phyloP scores from a whole-genome alignment of 805 yeast species.

The Grigorovia transvaalensis region DNA sequence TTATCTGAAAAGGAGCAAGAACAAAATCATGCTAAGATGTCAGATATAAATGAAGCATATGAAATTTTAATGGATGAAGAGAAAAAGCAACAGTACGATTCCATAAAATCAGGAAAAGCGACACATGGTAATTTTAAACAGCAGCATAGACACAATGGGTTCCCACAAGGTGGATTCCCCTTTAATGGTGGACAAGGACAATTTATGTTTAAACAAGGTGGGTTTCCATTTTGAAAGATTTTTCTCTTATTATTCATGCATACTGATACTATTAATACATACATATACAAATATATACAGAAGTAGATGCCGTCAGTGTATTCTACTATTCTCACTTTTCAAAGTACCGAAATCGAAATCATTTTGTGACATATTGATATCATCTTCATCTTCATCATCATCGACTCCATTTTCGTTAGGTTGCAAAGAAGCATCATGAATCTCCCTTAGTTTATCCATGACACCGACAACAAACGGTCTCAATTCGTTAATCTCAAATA shows the following conservation, averaged over 20 bases:
- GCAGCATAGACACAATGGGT: not conserved
- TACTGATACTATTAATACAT: too few species aligned
- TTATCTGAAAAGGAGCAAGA: slow-evolving; percentile 47
- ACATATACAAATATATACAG: not conserved
- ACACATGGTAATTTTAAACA: not conserved
- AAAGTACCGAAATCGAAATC: slow-evolving; percentile 4
- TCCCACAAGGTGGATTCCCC: slow-evolving; percentile 7
- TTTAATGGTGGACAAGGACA: slow-evolving; percentile 6
- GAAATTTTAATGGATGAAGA: slow-evolving; percentile 68
- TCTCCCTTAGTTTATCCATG: slow-evolving; percentile 64
- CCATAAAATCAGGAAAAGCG: slow-evolving; percentile 25
- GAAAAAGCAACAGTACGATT: slow-evolving; percentile 55
- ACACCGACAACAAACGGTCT: slow-evolving; percentile 71
- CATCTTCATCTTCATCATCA: not conserved
- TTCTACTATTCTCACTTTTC: slow-evolving; percentile 1
- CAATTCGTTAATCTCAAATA: slow-evolving; percentile 79
- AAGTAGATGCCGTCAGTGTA: too few species aligned
- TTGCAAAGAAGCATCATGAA: slow-evolving; percentile 25
- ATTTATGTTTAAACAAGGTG: slow-evolving; percentile 6
- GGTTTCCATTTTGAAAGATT: slow-evolving; percentile 12
- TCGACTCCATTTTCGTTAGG: slow-evolving; percentile 1
- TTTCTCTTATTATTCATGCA: too few species aligned
- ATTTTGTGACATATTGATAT: not conserved
- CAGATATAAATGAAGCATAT: slow-evolving; percentile 86
- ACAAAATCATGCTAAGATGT: slow-evolving; percentile 74